Evolutionary conservation across 305 asterid genomes (phyloP).

Genomic region (Fraxinus latifolia): DNA sequence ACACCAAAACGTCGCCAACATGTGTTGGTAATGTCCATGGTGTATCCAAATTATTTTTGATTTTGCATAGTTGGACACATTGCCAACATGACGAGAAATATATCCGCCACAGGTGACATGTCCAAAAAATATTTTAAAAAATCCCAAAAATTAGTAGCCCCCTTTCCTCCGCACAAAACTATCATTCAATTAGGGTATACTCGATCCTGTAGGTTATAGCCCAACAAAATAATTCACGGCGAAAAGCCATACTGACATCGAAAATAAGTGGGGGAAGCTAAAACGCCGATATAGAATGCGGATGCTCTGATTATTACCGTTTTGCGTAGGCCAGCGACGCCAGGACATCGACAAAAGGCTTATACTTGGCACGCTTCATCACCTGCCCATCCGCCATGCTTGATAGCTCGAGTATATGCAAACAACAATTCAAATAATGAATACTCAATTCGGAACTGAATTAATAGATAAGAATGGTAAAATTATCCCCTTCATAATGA

Average conservation of each 20-base stretch:
- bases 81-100: neutral
- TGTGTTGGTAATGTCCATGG: neutral
- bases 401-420: neutral
- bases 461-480: neutral
- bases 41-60: neutral
- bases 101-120: neutral
- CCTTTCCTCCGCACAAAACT: neutral
- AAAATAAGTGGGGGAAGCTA: neutral
- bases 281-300: neutral
- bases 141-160: neutral
- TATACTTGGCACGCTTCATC: conserved; percentile 68
- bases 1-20: neutral
- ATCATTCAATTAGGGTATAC: neutral
- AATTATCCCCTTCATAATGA: neutral
- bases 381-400: conserved; percentile 68
- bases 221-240: conserved; percentile 1
- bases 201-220: neutral
- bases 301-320: conserved; percentile 52
- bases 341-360: conserved; percentile 66
- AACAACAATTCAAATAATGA: neutral
- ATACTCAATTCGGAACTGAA: neutral
- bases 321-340: conserved; percentile 66
- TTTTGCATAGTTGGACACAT: neutral
- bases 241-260: conserved; percentile 10
- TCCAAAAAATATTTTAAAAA: neutral